Conservation (phyloP, 2,329 filamentous ascomycete species). For the Xylaria multiplex region DNA sequence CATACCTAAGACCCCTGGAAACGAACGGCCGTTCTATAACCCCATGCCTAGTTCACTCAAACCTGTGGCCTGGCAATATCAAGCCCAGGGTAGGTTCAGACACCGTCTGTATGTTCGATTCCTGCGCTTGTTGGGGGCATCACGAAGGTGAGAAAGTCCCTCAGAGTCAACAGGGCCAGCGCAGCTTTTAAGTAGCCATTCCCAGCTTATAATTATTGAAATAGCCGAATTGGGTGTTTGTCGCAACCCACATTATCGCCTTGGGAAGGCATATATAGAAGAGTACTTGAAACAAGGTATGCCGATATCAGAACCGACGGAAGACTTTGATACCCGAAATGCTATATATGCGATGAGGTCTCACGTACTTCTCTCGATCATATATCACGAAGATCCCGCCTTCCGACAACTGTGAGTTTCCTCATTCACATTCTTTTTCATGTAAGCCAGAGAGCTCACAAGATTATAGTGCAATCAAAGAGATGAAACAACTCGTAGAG, state of each 20-base stretch:
- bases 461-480: constrained; percentile 10
- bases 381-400: constrained; percentile 31
- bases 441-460: constrained; percentile 5
- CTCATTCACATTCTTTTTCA: not conserved
- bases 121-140: constrained; percentile 43
- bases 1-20: constrained; percentile 42
- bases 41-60: constrained; percentile 43
- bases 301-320: constrained; percentile 43
- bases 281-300: constrained; percentile 44
- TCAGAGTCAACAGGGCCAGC: not conserved
- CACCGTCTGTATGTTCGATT: constrained; percentile 40
- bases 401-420: constrained; percentile 30
- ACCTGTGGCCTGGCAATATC: constrained; percentile 45
- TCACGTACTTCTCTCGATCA: constrained; percentile 42
- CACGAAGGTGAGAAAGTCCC: constrained; percentile 39
- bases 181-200: not conserved
- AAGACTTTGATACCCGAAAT: constrained; percentile 46
- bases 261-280: constrained; percentile 41
- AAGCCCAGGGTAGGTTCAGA: constrained; percentile 30
- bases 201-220: not conserved
- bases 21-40: constrained; percentile 39
- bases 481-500: constrained; percentile 22
- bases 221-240: constrained; percentile 43
- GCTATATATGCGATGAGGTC: constrained; percentile 44
- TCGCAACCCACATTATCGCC: constrained; percentile 43